These are phyloP conservation scores for Cryptococcus deneoformans DNA, from an alignment of 1,284 basidiomycete species.

Conservation along the genomic window DNA sequence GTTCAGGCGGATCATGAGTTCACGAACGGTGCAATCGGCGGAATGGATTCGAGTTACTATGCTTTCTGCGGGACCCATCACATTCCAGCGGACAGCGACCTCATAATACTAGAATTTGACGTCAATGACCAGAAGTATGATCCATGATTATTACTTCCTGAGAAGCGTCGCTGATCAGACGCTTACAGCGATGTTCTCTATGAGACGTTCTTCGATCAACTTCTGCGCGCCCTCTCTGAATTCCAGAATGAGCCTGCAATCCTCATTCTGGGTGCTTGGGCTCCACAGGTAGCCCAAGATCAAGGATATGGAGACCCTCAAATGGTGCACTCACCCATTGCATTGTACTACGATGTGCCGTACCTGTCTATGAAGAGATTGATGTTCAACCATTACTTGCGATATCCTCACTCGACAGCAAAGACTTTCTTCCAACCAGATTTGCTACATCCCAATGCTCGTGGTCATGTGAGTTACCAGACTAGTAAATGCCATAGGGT, in stretches of 20 bases:
- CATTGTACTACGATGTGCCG: constrained; percentile 48
- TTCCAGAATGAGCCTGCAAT: constrained; percentile 45
- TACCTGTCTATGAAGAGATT: constrained; percentile 46
- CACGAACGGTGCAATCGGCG: constrained; percentile 47
- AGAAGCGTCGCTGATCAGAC: neutral
- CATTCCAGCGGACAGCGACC: constrained; percentile 42
- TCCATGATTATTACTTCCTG: neutral
- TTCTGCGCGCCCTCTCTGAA: constrained; percentile 46
- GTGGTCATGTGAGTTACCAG: constrained; percentile 39
- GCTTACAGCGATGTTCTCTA: constrained; percentile 31
- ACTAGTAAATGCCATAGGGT: neutral
- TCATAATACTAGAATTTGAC: constrained; percentile 49
- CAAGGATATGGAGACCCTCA: constrained; percentile 49
- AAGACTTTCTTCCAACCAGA: constrained; percentile 42
- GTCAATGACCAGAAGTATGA: constrained; percentile 49
- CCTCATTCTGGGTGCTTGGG: constrained; percentile 47
- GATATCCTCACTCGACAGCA: constrained; percentile 39
- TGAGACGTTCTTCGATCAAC: constrained; percentile 48
- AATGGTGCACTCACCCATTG: constrained; percentile 45
- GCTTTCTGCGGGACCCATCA: constrained; percentile 50
- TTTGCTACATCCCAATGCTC: constrained; percentile 45
- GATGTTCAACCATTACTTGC: constrained; percentile 45
- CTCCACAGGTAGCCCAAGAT: constrained; percentile 43
- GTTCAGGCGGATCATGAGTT: constrained; percentile 23
- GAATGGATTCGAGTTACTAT: constrained; percentile 49